Percentiles rank a stretch among this genome's conserved stretches.
phyloP scores from a whole-genome alignment of 495 filamentous ascomycete genomes.

The Hypoxylon crocopeplum region DNA sequence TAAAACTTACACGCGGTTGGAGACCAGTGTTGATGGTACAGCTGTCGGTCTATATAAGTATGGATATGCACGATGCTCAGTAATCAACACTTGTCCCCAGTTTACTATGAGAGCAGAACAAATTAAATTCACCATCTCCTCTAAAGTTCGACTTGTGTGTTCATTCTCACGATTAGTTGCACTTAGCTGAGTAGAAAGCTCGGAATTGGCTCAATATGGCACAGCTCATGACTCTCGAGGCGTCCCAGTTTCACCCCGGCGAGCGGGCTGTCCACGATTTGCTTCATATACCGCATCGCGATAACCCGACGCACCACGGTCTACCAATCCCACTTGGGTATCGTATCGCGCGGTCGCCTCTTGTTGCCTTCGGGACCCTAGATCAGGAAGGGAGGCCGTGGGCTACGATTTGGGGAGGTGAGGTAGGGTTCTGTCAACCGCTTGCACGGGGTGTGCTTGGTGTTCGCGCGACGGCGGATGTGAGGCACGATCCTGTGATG shows the following conservation, averaged over 20 bases:
- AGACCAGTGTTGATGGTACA: too few relatives aligned
- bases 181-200: too few relatives aligned
- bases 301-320: slow-evolving; percentile 68
- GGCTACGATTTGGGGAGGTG: slow-evolving; percentile 77
- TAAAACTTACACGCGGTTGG: too few relatives aligned
- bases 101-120: too few relatives aligned
- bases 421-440: slow-evolving; percentile 67
- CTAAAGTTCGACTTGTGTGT: too few relatives aligned
- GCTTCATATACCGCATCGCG: slow-evolving; percentile 41
- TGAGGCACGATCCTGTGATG: slow-evolving; percentile 68
- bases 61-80: background rate
- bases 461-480: slow-evolving; percentile 64
- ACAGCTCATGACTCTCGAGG: slow-evolving; percentile 22
- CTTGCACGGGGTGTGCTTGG: slow-evolving; percentile 65
- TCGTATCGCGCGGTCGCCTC: slow-evolving; percentile 62
- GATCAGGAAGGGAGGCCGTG: slow-evolving; percentile 70
- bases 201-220: too few relatives aligned
- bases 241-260: slow-evolving; percentile 46
- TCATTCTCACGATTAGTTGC: background rate
- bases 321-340: slow-evolving; percentile 60
- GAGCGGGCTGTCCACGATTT: slow-evolving; percentile 43
- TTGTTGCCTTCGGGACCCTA: slow-evolving; percentile 73
- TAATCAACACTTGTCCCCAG: background rate
- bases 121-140: too few relatives aligned
- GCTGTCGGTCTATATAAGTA: too few relatives aligned